Base-by-base conservation (phyloP, 192 early-diverging fungal genomes). In the Coemansia sp. region DNA sequence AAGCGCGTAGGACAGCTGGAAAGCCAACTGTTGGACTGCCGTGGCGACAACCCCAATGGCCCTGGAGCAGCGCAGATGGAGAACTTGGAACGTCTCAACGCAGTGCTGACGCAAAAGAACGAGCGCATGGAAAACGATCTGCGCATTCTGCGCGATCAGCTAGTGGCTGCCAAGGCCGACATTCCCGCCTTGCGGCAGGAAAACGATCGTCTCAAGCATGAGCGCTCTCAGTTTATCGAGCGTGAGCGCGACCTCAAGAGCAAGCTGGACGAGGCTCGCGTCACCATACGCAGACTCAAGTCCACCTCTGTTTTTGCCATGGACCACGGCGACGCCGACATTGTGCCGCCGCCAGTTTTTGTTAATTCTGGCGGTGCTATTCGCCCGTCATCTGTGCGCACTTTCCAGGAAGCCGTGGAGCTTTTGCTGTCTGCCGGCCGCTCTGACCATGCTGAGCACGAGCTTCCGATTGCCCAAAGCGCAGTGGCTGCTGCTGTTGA, bases 401-500 rank as follows among this genome's bases (percentile, higher is more conserved):
- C 81, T 14, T 95, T 93, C 79, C 87, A 94, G 61, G 81, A 78
- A 12, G 86, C 91, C n/a, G 82, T 94, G 28, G 89, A 94, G 63
- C 83, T 85, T 30, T 76, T 97, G 7, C 68, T 97, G 31, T 67
- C 80, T 15, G 87, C 88, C 28, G 88, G 87, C 60, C 77, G 88
- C 50, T 86, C 88, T 1, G 86, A 90, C 15, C 74, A 81, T 33
- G 83, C 88, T 28, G 76, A 91, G 1, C 65, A 63, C 23, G 91
- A 94, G 0, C 66, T 98, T 35, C 75, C 65, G 28, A 28, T 14
- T 19, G 68, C 91, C n/a, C 92, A 93, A 88, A 86, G 88, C 52
- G 68, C 87, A 5, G 84, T 96, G 36, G 88, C 92, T 26, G 80
- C 88, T 33, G 81, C 91, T 0, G 95, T 93, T 77, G 86, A 88